Percentiles rank a stretch among this genome's conserved stretches.
phyloP scores from a whole-genome alignment of 2,329 filamentous ascomycete genomes.

The Albifimbria verrucaria region DNA sequence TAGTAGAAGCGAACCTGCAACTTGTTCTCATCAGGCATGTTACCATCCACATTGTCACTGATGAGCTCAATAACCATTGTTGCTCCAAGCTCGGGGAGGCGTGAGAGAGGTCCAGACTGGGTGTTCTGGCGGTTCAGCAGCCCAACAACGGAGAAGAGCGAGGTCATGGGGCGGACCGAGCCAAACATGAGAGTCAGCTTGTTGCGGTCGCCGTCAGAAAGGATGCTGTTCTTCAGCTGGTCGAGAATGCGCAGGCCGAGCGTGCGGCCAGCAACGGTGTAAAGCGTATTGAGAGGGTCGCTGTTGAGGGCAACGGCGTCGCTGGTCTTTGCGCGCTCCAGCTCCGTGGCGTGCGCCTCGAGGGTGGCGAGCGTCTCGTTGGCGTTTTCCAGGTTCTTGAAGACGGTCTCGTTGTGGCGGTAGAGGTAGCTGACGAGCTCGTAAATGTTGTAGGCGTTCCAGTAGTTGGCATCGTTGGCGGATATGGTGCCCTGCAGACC shows the following conservation, averaged over 20 bases:
- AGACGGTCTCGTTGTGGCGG: slow-evolving; percentile 45
- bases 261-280: slow-evolving; percentile 51
- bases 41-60: slow-evolving; percentile 18
- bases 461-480: slow-evolving; percentile 33
- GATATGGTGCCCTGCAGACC: slow-evolving; percentile 36
- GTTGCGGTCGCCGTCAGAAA: slow-evolving; percentile 30
- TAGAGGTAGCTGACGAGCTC: slow-evolving; percentile 54
- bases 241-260: slow-evolving; percentile 42
- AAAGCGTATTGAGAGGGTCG: slow-evolving; percentile 32
- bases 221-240: slow-evolving; percentile 40
- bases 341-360: slow-evolving; percentile 59
- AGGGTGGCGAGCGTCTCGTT: slow-evolving; percentile 41
- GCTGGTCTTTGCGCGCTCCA: slow-evolving; percentile 56
- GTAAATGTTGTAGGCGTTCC: slow-evolving; percentile 51
- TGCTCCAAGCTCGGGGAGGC: slow-evolving; percentile 65
- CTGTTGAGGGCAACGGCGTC: slow-evolving; percentile 46
- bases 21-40: slow-evolving; percentile 19
- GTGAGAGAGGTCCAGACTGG: slow-evolving; percentile 33
- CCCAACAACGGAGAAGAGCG: slow-evolving; percentile 49
- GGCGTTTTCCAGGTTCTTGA: slow-evolving; percentile 30
- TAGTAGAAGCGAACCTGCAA: slow-evolving; percentile 56
- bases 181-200: slow-evolving; percentile 55
- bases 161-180: slow-evolving; percentile 50
- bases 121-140: slow-evolving; percentile 49
- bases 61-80: slow-evolving; percentile 71